Evolutionary conservation across 441 rosid genomes (phyloP).

Genomic region (Adansonia gregorii): DNA sequence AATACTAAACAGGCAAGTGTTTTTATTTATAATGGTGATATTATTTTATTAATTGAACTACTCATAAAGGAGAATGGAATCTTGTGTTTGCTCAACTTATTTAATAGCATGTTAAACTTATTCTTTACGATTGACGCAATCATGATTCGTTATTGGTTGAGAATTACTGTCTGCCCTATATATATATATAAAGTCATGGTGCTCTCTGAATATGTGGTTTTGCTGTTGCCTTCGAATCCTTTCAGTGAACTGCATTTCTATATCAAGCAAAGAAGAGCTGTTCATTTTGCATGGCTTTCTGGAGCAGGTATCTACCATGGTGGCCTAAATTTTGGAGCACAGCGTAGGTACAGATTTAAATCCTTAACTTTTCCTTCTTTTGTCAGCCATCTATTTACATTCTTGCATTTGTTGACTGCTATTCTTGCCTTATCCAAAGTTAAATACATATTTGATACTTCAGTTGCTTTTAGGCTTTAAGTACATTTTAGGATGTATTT

Average conservation of each 20-base stretch:
- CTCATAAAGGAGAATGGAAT: neutral
- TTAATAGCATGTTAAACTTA: constrained; percentile 1
- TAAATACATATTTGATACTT: constrained; percentile 5
- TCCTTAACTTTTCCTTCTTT: constrained; percentile 35
- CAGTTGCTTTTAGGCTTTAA: constrained; percentile 15
- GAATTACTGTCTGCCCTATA: neutral
- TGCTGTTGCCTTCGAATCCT: constrained; percentile 31
- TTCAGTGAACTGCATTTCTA: constrained; percentile 92
- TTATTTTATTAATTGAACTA: neutral
- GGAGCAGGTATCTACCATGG: constrained; percentile 99
- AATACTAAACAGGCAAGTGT: constrained; percentile 90
- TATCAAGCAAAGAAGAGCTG: constrained; percentile 97
- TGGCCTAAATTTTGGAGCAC: constrained; percentile 97
- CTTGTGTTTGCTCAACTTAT: constrained; percentile 11
- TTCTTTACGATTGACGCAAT: neutral
- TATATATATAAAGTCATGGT: neutral
- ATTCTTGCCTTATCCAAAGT: neutral
- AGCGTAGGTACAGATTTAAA: constrained; percentile 68
- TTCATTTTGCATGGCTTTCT: constrained; percentile 99
- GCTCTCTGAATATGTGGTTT: constrained; percentile 32
- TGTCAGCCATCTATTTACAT: constrained; percentile 10
- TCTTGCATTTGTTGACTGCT: constrained; percentile 27
- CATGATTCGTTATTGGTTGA: constrained; percentile 13
- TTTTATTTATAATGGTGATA: constrained; percentile 18
- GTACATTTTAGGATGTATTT: constrained; percentile 17